These are phyloP conservation scores for Skeletonema tropicum DNA, from an alignment of 108 stramenopile species.

Conservation along the genomic window DNA sequence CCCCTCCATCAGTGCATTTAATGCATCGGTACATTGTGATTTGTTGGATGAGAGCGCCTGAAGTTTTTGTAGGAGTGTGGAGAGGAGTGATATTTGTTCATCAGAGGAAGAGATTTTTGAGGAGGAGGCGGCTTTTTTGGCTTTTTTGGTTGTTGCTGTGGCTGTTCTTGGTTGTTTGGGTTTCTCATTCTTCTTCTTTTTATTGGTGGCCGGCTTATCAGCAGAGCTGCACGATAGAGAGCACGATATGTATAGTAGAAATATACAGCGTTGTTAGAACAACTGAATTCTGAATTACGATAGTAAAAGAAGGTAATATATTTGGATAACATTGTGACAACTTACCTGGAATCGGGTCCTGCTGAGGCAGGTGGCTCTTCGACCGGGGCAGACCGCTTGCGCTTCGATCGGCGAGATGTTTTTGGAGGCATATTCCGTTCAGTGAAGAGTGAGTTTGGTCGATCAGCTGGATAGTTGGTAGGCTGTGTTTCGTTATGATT, in stretches of 20 bases:
- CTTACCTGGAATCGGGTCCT: background rate
- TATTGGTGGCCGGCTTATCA: background rate
- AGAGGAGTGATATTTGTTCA: slow-evolving; percentile 20
- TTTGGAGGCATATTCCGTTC: background rate
- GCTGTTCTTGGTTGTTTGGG: background rate
- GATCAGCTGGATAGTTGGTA: background rate
- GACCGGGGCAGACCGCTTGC: slow-evolving; percentile 8
- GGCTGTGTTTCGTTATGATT: background rate
- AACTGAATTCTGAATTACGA: background rate
- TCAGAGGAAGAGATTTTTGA: background rate
- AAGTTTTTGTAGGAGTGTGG: slow-evolving; percentile 20
- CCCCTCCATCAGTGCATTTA: slow-evolving; percentile 37
- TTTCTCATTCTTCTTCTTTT: background rate
- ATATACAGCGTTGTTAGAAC: background rate
- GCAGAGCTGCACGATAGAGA: background rate
- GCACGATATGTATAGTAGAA: background rate
- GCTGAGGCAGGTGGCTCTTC: background rate
- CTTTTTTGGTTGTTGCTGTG: background rate
- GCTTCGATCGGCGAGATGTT: slow-evolving; percentile 23
- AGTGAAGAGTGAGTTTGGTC: background rate
- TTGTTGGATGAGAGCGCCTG: slow-evolving; percentile 21
- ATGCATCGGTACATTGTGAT: slow-evolving; percentile 28
- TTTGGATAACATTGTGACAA: background rate
- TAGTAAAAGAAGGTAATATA: background rate
- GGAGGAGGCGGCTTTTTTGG: background rate